Evolutionary conservation across 495 filamentous ascomycete species (phyloP), one percentile per base, ranked within the genome.

Genomic region (Penicillium paradoxum): DNA sequence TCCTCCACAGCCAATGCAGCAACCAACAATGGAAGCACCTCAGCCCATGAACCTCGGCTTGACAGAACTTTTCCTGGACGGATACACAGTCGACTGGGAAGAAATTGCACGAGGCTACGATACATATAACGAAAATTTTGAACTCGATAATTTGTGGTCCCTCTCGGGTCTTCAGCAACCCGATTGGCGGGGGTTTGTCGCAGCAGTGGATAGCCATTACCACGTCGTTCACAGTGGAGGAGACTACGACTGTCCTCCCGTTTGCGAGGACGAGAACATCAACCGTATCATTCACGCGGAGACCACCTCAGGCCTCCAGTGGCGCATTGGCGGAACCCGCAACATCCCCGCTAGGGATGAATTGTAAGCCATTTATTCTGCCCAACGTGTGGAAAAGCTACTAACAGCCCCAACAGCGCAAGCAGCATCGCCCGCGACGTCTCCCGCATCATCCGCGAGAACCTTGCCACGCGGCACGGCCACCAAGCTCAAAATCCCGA

Each of bases 141-240:
- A 77, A 40, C 64, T 78, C 8, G 72, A 75, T 45, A 74, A 69
- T 36, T 50, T 78, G 9, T 72, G 71, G 65, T 64, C 67, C 30
- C 53, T 78, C 3, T 78, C 74, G 4, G 74, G 74, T 39, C 60
- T 78, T 1, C 65, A 74, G 46, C 68, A 71, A 37, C 67, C 71
- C 7, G 70, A 75, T 37, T 78, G 71, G 70, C 70, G 70, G 32
- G 71, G 71, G 0, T 32, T 78, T 9, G 73, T 78, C 2, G 73
- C 74, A 15, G 73, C 73, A n/a, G 64, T 78, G 9, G 73, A 78
- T 50, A 74, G 69, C 47, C 73, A 78, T 50, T 75, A 73, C 45
- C 65, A 73, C 24, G 56, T 72, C 6, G 29, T 71, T 21, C 73
- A 75, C 53, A 51, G 69, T 36, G 73, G 66, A 4, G 54, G 67